Percentiles rank a stretch among this genome's conserved stretches.
These are phyloP conservation scores for Chaetoscypha palmicola DNA, from an alignment of 2,329 filamentous ascomycete genomes.

Conservation along the genomic window DNA sequence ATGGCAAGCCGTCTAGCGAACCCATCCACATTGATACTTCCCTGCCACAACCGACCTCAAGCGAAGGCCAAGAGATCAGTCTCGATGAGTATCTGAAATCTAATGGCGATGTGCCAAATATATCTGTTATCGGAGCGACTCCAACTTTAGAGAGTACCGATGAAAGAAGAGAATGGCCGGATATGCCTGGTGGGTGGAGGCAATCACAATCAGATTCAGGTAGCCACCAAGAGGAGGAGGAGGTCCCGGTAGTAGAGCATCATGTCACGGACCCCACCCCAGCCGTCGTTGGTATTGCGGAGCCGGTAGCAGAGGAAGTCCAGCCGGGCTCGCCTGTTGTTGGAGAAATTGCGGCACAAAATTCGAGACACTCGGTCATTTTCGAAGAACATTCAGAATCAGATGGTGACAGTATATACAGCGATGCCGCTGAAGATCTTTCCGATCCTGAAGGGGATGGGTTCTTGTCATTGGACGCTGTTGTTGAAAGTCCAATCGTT, in stretches of 20 bases:
- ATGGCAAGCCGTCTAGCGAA: background rate
- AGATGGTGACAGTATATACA: slow-evolving; percentile 57
- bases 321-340: slow-evolving; percentile 11
- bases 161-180: slow-evolving; percentile 29
- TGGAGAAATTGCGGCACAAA: slow-evolving; percentile 13
- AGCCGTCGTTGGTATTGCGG: slow-evolving; percentile 19
- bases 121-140: slow-evolving; percentile 41
- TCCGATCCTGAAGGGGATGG: slow-evolving; percentile 58
- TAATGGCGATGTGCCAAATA: slow-evolving; percentile 33
- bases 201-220: slow-evolving; percentile 39
- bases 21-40: background rate
- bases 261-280: slow-evolving; percentile 15
- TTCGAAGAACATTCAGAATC: slow-evolving; percentile 34
- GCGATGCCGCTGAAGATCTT: slow-evolving; percentile 69
- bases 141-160: slow-evolving; percentile 35
- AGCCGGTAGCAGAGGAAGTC: slow-evolving; percentile 10
- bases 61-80: background rate
- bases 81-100: slow-evolving; percentile 4
- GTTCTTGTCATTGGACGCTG: slow-evolving; percentile 66
- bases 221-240: slow-evolving; percentile 7
- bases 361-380: slow-evolving; percentile 33
- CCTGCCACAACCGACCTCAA: background rate
- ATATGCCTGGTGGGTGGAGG: slow-evolving; percentile 50
- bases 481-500: slow-evolving; percentile 52
- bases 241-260: slow-evolving; percentile 9